Conservation (phyloP, 495 filamentous ascomycete genomes). For the Cetradonia linearis region DNA sequence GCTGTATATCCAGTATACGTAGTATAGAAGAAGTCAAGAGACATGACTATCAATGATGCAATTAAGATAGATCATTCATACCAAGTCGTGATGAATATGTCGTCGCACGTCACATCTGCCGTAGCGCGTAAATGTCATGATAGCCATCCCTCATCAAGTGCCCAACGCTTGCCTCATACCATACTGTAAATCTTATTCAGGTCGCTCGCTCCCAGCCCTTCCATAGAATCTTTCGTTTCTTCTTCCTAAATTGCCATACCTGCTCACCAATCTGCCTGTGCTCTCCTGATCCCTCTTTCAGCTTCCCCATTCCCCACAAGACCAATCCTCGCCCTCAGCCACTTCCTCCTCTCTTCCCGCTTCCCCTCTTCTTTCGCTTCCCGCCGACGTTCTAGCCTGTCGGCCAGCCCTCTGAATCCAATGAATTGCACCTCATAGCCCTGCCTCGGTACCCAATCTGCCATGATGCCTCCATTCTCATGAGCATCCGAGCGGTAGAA, state of each 20-base stretch:
- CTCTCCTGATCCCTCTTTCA: neutral
- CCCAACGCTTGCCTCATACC: neutral
- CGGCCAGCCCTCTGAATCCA: conserved; percentile 41
- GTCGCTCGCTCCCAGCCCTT: neutral
- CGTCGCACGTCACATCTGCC: conserved; percentile 9
- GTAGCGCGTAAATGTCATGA: conserved; percentile 9
- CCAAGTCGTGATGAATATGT: neutral
- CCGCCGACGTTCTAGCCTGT: conserved; percentile 46
- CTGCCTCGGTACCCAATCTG: conserved; percentile 35
- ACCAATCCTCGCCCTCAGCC: conserved; percentile 59
- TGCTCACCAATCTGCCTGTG: conserved; percentile 4
- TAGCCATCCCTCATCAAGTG: conserved; percentile 12
- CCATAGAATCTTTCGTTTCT: neutral
- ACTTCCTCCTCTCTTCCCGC: conserved; percentile 52
- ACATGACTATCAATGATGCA: conserved; percentile 4
- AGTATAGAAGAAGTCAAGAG: neutral
- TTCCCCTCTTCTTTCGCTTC: conserved; percentile 46
- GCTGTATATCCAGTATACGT: neutral
- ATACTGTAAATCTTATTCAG: neutral
- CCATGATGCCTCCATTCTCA: conserved; percentile 30
- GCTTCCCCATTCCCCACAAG: conserved; percentile 9
- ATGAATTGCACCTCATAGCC: conserved; percentile 45
- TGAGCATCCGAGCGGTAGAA: conserved; percentile 26
- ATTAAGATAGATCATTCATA: neutral
- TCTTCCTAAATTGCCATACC: neutral